phyloP scores from a whole-genome alignment of 257 asterid genomes.

The Vinca minor region DNA sequence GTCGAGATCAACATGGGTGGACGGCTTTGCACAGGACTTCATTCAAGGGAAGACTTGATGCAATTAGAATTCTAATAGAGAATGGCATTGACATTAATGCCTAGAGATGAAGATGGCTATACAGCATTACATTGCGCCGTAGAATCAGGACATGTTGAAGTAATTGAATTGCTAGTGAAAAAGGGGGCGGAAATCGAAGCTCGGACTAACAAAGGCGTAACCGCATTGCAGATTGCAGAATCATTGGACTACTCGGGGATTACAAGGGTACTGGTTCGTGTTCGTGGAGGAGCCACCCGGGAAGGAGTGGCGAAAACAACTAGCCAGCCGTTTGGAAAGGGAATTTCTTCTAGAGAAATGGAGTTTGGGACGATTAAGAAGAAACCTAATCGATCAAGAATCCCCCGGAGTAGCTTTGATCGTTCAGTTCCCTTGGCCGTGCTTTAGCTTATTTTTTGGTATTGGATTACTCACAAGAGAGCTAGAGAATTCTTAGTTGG shows the following conservation, averaged over 20 bases:
- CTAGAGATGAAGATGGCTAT: conserved; percentile 60
- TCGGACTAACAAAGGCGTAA: conserved; percentile 49
- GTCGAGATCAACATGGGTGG: conserved; percentile 73
- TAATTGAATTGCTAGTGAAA: conserved; percentile 54
- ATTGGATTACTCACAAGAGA: neutral
- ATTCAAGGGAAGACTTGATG: conserved; percentile 54
- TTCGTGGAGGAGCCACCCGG: conserved; percentile 41
- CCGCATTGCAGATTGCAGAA: conserved; percentile 50
- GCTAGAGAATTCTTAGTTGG: neutral
- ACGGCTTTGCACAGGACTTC: conserved; percentile 65
- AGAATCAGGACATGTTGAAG: conserved; percentile 61
- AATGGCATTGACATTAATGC: conserved; percentile 51
- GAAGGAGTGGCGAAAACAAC: conserved; percentile 25
- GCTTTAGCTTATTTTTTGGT: conserved; percentile 11
- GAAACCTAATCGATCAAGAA: conserved; percentile 32
- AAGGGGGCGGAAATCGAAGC: conserved; percentile 63
- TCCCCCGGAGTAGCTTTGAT: conserved; percentile 40
- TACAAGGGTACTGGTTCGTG: conserved; percentile 40
- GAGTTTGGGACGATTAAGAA: conserved; percentile 29
- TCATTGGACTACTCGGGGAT: conserved; percentile 51
- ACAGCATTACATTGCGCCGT: conserved; percentile 66
- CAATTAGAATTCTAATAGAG: conserved; percentile 38
- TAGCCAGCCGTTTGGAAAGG: conserved; percentile 19
- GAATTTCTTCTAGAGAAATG: conserved; percentile 22
- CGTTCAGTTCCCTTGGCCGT: conserved; percentile 39